These are phyloP conservation scores for Geotrichum fermentans DNA, from an alignment of 1,139 yeast species.

Conservation along the genomic window DNA sequence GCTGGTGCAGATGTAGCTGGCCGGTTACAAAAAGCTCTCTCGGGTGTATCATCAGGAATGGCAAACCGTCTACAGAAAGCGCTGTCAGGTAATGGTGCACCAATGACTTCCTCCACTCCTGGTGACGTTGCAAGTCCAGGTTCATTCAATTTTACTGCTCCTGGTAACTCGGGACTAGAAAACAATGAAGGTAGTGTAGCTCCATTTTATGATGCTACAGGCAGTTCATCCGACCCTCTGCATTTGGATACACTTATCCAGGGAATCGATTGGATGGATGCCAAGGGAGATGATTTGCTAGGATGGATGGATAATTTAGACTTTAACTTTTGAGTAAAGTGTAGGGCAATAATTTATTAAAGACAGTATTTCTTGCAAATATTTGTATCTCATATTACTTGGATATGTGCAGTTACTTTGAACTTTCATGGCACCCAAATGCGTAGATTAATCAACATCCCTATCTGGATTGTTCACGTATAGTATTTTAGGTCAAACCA, in stretches of 20 bases:
- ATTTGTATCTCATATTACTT: too few relatives aligned
- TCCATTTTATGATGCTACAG: slow-evolving; percentile 44
- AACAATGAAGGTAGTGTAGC: slow-evolving; percentile 33
- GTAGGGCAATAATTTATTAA: too few relatives aligned
- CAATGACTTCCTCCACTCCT: background rate
- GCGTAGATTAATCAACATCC: too few relatives aligned
- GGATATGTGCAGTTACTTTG: too few relatives aligned
- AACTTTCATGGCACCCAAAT: too few relatives aligned
- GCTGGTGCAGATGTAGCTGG: slow-evolving; percentile 11
- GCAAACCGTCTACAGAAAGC: background rate
- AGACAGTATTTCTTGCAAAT: too few relatives aligned
- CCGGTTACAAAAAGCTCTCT: background rate
- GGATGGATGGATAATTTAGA: slow-evolving; percentile 73
- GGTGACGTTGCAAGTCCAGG: background rate
- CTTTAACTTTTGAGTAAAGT: slow-evolving; percentile 4
- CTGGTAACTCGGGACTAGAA: background rate
- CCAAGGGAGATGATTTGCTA: slow-evolving; percentile 73
- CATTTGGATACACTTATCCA: slow-evolving; percentile 51
- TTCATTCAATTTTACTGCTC: background rate
- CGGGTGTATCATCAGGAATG: background rate
- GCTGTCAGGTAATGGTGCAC: background rate
- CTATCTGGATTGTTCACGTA: too few relatives aligned
- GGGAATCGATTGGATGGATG: slow-evolving; percentile 78
- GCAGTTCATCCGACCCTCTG: slow-evolving; percentile 33
- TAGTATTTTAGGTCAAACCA: too few relatives aligned